Percentiles rank a stretch among this genome's conserved stretches.
phyloP scores from a whole-genome alignment of 192 early-diverging fungal genomes.

The Lobosporangium transversale region DNA sequence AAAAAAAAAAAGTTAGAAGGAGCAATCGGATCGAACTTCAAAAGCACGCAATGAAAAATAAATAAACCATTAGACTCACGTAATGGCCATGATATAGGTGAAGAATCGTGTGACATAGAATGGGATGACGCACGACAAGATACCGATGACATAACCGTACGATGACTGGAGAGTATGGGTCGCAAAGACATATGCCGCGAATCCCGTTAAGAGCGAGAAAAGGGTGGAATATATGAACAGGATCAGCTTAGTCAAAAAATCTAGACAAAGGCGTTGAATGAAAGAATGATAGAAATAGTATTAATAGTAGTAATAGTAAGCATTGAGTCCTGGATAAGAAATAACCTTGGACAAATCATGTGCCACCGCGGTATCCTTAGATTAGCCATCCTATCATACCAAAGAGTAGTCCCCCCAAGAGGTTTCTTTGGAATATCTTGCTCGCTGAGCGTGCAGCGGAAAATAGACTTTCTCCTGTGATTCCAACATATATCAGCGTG shows the following conservation, averaged over 20 bases:
- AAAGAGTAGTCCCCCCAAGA: slow-evolving; percentile 74
- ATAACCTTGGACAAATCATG: too few relatives aligned
- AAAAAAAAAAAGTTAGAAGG: neutral
- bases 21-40: too few relatives aligned
- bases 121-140: slow-evolving; percentile 67
- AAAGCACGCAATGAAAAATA: too few relatives aligned
- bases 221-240: slow-evolving; percentile 67
- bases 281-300: neutral
- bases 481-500: slow-evolving; percentile 73
- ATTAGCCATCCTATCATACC: too few relatives aligned
- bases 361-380: too few relatives aligned
- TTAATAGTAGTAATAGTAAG: too few relatives aligned
- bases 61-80: slow-evolving; percentile 58
- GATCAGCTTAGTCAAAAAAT: slow-evolving; percentile 65
- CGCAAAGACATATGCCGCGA: slow-evolving; percentile 67
- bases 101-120: slow-evolving; percentile 75
- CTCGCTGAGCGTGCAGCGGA: slow-evolving; percentile 66
- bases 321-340: neutral
- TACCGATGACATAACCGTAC: slow-evolving; percentile 72
- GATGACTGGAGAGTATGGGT: slow-evolving; percentile 64
- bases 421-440: slow-evolving; percentile 78
- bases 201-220: slow-evolving; percentile 65
- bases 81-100: slow-evolving; percentile 76
- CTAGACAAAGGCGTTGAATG: slow-evolving; percentile 51
- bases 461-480: slow-evolving; percentile 74